These are phyloP conservation scores for Asparagopsis taxiformis DNA, from an alignment of 31 red algal species.

Conservation along the genomic window DNA sequence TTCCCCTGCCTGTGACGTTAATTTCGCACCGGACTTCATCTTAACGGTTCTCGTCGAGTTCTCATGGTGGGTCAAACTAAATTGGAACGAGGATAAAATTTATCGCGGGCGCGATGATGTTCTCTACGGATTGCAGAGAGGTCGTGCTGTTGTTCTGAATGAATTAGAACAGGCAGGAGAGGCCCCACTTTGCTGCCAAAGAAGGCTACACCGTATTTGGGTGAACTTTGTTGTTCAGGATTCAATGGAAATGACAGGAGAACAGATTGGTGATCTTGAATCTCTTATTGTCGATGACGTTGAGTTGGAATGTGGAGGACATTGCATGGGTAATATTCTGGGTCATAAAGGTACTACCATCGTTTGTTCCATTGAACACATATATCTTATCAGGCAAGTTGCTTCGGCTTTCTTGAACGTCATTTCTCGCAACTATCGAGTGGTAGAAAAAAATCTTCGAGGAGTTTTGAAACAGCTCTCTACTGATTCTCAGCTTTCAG, in stretches of 20 bases:
- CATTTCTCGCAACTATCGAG: constrained; percentile 7
- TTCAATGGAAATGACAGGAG: not conserved
- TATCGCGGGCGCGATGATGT: constrained; percentile 5
- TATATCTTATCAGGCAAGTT: constrained; percentile 3
- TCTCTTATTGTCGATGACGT: not conserved
- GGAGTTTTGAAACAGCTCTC: constrained; percentile 15
- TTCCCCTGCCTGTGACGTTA: not conserved
- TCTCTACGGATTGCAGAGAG: constrained; percentile 4
- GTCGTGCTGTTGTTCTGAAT: not conserved
- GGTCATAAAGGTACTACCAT: not conserved
- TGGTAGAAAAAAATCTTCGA: not conserved
- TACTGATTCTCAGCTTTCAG: constrained; percentile 2
- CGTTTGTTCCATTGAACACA: not conserved
- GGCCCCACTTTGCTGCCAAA: not conserved
- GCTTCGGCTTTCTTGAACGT: not conserved
- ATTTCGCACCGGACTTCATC: constrained; percentile 4
- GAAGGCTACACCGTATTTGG: not conserved
- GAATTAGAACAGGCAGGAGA: not conserved
- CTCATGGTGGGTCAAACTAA: constrained; percentile 9
- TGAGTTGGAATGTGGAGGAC: not conserved
- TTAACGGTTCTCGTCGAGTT: constrained; percentile 25
- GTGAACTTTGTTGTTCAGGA: not conserved
- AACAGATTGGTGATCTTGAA: not conserved
- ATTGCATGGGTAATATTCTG: not conserved
- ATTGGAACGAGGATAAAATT: constrained; percentile 1